Percentiles rank a stretch among this genome's conserved stretches.
Evolutionary conservation across 1,284 basidiomycete genomes (phyloP).

Genomic region (Apiotrichum montevideense): DNA sequence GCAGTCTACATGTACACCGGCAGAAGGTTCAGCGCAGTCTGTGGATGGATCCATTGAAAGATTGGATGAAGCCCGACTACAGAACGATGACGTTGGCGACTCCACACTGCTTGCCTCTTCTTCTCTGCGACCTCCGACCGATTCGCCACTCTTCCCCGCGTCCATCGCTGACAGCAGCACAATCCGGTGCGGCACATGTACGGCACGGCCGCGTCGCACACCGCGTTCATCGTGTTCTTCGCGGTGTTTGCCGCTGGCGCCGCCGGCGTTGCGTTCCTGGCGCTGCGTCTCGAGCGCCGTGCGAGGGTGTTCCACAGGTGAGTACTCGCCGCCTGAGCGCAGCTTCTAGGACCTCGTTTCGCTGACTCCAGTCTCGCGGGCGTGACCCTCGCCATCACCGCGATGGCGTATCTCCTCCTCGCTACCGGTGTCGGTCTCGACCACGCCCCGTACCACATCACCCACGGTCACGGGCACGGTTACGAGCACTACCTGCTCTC

Average conservation of each 20-base stretch:
- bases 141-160: too few relatives aligned
- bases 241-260: constrained; percentile 32
- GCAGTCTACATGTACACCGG: too few relatives aligned
- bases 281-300: constrained; percentile 31
- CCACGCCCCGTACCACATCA: background rate
- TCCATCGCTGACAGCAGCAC: too few relatives aligned
- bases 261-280: constrained; percentile 26
- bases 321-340: constrained; percentile 2
- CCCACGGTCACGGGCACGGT: background rate
- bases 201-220: background rate
- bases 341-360: too few relatives aligned
- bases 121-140: too few relatives aligned
- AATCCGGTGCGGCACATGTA: background rate
- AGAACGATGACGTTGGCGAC: too few relatives aligned
- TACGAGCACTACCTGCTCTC: background rate
- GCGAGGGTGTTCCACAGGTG: constrained; percentile 40
- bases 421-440: constrained; percentile 30
- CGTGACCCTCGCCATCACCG: constrained; percentile 33
- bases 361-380: constrained; percentile 26
- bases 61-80: too few relatives aligned
- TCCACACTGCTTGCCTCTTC: too few relatives aligned
- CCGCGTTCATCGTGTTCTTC: constrained; percentile 37
- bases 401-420: constrained; percentile 38
- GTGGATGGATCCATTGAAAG: too few relatives aligned
- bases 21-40: too few relatives aligned